These are phyloP conservation scores for Pyricularia grisea DNA, from an alignment of 2,329 filamentous ascomycete species.

Conservation along the genomic window DNA sequence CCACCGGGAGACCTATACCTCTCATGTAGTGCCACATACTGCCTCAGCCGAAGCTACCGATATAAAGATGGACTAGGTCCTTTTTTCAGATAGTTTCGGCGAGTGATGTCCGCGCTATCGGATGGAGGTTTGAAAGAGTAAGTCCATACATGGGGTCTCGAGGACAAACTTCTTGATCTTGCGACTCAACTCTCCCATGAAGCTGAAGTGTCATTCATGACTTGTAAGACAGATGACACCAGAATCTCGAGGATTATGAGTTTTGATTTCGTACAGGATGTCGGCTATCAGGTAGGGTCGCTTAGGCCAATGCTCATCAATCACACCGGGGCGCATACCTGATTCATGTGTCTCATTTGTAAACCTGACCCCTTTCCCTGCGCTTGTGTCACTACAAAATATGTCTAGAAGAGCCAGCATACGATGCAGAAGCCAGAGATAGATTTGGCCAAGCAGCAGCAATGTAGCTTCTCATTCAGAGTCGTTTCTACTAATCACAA, in stretches of 20 bases:
- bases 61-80: neutral
- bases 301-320: too few relatives aligned
- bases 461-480: too few relatives aligned
- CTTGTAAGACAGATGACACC: neutral
- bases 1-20: neutral
- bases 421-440: too few relatives aligned
- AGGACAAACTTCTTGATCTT: too few relatives aligned
- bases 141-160: too few relatives aligned
- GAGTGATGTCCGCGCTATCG: neutral
- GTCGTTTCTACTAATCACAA: too few relatives aligned
- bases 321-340: too few relatives aligned
- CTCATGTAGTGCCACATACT: neutral
- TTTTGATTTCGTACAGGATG: neutral
- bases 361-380: too few relatives aligned
- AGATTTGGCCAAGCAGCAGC: too few relatives aligned
- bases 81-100: neutral
- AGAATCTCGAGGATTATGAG: neutral
- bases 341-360: too few relatives aligned
- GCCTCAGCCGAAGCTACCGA: neutral
- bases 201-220: neutral
- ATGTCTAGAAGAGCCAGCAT: too few relatives aligned
- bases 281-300: neutral
- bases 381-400: too few relatives aligned
- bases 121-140: neutral
- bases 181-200: neutral